These are phyloP conservation scores for Tylopilus cervinicoccineus DNA, from an alignment of 768 basidiomycete genomes.

Conservation along the genomic window DNA sequence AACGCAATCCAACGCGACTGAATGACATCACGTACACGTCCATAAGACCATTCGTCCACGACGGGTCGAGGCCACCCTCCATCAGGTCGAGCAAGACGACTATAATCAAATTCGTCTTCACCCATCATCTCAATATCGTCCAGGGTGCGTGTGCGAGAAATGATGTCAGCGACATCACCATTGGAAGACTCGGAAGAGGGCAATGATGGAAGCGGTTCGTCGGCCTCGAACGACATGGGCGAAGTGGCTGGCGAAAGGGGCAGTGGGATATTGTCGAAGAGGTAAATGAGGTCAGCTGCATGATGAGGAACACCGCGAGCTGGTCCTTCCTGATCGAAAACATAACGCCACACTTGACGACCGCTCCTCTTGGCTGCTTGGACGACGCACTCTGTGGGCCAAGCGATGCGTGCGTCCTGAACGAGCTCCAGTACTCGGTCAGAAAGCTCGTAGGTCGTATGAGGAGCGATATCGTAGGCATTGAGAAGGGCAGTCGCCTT, in stretches of 20 bases:
- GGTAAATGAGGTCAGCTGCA: constrained; percentile 68
- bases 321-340: constrained; percentile 80
- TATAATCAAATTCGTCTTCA: constrained; percentile 17
- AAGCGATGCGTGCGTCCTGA: constrained; percentile 69
- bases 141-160: constrained; percentile 18
- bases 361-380: constrained; percentile 49
- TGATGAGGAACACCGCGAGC: constrained; percentile 62
- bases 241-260: constrained; percentile 37
- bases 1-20: constrained; percentile 76
- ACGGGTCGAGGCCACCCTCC: constrained; percentile 52
- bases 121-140: constrained; percentile 27
- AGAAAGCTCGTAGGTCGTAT: constrained; percentile 63
- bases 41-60: constrained; percentile 66
- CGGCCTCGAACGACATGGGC: constrained; percentile 32
- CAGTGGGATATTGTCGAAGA: constrained; percentile 72
- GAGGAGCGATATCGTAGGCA: constrained; percentile 64
- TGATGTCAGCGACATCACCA: constrained; percentile 16
- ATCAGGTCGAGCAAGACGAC: constrained; percentile 10
- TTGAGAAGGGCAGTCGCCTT: constrained; percentile 60
- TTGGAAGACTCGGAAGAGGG: constrained; percentile 28
- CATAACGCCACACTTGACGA: constrained; percentile 70
- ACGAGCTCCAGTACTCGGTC: constrained; percentile 71
- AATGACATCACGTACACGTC: constrained; percentile 63
- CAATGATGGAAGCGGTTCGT: constrained; percentile 28
- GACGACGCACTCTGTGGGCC: constrained; percentile 68